Evolutionary conservation across 208 protist species (phyloP), one percentile per base, ranked within the genome.

Genomic region (Leishmania aethiopica): DNA sequence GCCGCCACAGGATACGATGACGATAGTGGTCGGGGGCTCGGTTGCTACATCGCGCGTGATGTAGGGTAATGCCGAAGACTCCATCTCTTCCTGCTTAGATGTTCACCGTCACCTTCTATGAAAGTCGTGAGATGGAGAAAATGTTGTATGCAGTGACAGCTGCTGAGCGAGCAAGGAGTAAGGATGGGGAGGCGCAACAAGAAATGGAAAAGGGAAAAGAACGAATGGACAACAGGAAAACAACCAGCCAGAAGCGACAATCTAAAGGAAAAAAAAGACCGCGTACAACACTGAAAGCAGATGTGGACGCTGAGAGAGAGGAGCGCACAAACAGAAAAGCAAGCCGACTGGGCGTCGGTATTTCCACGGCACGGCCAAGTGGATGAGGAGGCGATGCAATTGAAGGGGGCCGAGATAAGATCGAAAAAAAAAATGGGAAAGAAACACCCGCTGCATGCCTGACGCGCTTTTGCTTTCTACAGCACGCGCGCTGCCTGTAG

Each of bases 31-130:
- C 28, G 89, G 87, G 2, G 89, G 89, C 81, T 90, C 89, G 15
- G 85, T 91, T 11, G 83, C 87, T 25, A 93, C 87, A 69, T 93
- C 89, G 10, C 89, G 83, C 10, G 87, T 88, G 47, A 88, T 72
- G 80, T 91, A 91, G 3, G 87, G 86, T 22, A 93, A 73, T 66
- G 75, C 45, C 42, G 78, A 42, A 49, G 69, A 80, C 55, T 73
- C 55, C 80, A 82, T 84, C 37, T 42, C 66, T 74, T 40, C 17
- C 25, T 72, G 32, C 47, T 62, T 8, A 55, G 45, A 0, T 32
- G 51, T 32, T 51, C n/a, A 32, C 15, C 6, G 64, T 72, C 22
- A 6, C 40, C 67, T 11, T 47, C 15, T 3, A 72, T 15, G 7
- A n/a, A 28, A 15, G 67, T 47, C 40, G 37, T 40, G 2, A 15